A percentile compares a stretch with the other conserved stretches of the same genome.
phyloP scores from a whole-genome alignment of 768 basidiomycete species.

The Trametes punicea region DNA sequence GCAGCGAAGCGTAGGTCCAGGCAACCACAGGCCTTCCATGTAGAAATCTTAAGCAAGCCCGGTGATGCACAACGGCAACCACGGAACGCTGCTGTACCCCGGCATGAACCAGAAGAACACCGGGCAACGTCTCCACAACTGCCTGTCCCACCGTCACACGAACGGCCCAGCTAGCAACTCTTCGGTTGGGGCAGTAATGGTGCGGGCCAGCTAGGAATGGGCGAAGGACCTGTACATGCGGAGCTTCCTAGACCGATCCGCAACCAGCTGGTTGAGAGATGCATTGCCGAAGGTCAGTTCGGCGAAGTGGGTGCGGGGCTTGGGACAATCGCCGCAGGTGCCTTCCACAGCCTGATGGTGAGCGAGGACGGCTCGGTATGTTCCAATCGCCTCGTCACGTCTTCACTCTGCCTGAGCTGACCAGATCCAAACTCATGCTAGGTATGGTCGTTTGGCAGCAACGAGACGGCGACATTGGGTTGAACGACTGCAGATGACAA shows the following conservation, averaged over 20 bases:
- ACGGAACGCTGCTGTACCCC: not conserved
- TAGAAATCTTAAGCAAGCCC: not conserved
- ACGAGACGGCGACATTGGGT: not conserved
- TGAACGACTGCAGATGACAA: not conserved
- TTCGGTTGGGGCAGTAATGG: conserved; percentile 11
- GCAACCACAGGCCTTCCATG: not conserved
- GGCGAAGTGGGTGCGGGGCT: conserved; percentile 34
- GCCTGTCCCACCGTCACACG: not conserved
- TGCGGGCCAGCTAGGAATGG: not conserved
- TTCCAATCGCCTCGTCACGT: not conserved
- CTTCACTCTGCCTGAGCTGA: too few species aligned
- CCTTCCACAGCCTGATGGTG: conserved; percentile 45
- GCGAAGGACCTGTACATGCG: not conserved
- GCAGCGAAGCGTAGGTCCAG: not conserved
- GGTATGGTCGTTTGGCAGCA: conserved; percentile 10
- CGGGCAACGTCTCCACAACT: not conserved
- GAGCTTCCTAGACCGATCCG: conserved; percentile 12
- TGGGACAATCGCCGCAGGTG: conserved; percentile 40
- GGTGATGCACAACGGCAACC: not conserved
- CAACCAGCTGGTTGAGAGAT: conserved; percentile 39
- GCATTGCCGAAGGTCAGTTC: conserved; percentile 35
- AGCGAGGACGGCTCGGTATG: conserved; percentile 40
- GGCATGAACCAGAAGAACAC: not conserved
- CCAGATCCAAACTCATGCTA: not conserved
- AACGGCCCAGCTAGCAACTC: conserved; percentile 1